Evolutionary conservation across 2,329 filamentous ascomycete species (phyloP).

Genomic region (Talaromyces sp.): DNA sequence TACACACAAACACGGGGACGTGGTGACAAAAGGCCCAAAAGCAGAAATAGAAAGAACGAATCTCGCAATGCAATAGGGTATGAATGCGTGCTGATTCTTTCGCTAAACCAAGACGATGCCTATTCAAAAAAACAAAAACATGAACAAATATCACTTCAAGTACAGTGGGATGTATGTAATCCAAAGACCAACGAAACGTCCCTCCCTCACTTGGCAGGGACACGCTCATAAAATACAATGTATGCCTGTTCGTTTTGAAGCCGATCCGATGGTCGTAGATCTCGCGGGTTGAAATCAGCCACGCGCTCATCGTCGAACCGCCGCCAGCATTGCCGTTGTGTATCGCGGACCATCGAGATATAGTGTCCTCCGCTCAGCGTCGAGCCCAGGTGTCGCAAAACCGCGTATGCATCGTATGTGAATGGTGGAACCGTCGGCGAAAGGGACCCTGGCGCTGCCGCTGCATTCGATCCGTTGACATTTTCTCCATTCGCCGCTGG

Average conservation of each 20-base stretch:
- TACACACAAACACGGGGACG: background rate
- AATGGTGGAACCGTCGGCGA: constrained; percentile 53
- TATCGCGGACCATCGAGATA: constrained; percentile 62
- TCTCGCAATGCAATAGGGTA: background rate
- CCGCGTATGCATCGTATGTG: constrained; percentile 78
- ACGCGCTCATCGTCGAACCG: constrained; percentile 56
- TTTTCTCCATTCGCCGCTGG: constrained; percentile 23
- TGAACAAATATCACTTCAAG: background rate
- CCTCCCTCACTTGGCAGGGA: constrained; percentile 32
- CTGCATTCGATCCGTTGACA: constrained; percentile 51
- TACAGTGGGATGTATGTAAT: too few species aligned
- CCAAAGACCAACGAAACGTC: background rate
- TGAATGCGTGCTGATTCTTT: background rate
- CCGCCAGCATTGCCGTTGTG: constrained; percentile 53
- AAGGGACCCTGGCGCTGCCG: constrained; percentile 45
- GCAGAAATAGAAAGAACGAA: background rate
- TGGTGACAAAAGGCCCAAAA: background rate
- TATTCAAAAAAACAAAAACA: background rate
- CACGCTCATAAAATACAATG: constrained; percentile 59
- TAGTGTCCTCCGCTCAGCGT: constrained; percentile 74
- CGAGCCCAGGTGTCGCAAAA: constrained; percentile 69
- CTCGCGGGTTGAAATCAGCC: constrained; percentile 53
- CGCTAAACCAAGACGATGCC: background rate
- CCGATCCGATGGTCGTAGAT: constrained; percentile 42
- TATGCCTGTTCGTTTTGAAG: constrained; percentile 61